phyloP scores from a whole-genome alignment of 805 yeast genomes.

The Candida broadrunensis region DNA sequence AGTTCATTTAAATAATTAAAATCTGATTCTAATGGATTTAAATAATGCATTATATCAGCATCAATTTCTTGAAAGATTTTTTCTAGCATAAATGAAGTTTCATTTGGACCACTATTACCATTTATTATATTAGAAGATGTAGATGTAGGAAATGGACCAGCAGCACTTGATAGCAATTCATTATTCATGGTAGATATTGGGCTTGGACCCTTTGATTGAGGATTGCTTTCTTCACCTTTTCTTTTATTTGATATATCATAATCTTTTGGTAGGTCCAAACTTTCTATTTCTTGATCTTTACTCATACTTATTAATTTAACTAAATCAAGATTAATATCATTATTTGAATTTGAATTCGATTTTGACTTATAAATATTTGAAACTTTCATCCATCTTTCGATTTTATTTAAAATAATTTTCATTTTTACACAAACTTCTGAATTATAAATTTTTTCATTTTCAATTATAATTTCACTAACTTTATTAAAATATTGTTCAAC shows the following conservation, averaged over 20 bases:
- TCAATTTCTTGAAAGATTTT: constrained; percentile 30
- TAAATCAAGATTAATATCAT: constrained; percentile 10
- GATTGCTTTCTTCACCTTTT: not conserved
- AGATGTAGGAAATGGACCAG: not conserved
- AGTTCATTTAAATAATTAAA: constrained; percentile 6
- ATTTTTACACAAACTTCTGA: constrained; percentile 21
- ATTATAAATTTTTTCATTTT: constrained; percentile 16
- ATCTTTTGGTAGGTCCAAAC: constrained; percentile 22
- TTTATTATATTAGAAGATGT: constrained; percentile 1
- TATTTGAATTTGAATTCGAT: constrained; percentile 4
- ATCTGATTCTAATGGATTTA: constrained; percentile 26
- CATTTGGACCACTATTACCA: not conserved
- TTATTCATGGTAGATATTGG: not conserved
- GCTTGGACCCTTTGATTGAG: not conserved
- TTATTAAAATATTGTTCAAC: constrained; percentile 18
- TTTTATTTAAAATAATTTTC: constrained; percentile 18
- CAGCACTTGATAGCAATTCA: not conserved
- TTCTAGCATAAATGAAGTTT: constrained; percentile 8
- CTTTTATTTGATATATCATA: not conserved
- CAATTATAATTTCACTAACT: constrained; percentile 14
- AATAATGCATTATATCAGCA: constrained; percentile 24
- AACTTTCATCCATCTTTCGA: constrained; percentile 26
- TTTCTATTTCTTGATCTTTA: constrained; percentile 29
- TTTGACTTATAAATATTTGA: constrained; percentile 12
- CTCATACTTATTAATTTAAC: constrained; percentile 27